phyloP scores from a whole-genome alignment of 345 rosid genomes.

The Aquilaria yunnanensis region DNA sequence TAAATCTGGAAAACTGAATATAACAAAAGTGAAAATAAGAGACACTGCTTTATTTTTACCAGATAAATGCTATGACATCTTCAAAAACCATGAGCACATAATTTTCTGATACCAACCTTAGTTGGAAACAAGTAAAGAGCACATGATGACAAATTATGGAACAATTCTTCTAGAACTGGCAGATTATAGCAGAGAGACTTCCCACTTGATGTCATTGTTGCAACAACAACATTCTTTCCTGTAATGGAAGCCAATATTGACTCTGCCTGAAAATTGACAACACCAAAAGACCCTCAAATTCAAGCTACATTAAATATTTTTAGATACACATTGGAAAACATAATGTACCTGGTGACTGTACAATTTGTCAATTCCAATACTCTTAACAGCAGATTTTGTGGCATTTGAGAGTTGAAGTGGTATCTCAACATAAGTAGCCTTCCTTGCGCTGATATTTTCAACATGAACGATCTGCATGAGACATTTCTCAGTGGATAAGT shows the following conservation, averaged over 20 bases:
- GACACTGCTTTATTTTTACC: neutral
- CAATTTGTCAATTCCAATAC: constrained; percentile 59
- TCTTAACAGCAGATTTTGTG: constrained; percentile 54
- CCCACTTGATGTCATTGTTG: constrained; percentile 97
- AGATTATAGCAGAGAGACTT: constrained; percentile 96
- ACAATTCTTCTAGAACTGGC: constrained; percentile 80
- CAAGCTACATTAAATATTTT: too few relatives aligned
- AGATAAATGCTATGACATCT: neutral
- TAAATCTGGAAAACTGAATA: constrained; percentile 5
- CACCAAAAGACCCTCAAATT: neutral
- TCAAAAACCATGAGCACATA: constrained; percentile 4
- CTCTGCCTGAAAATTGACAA: constrained; percentile 51
- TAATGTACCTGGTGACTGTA: constrained; percentile 81
- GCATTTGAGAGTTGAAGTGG: constrained; percentile 57
- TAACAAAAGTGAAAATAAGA: neutral
- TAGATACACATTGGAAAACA: constrained; percentile 6
- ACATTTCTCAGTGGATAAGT: constrained; percentile 17
- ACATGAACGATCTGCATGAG: constrained; percentile 74
- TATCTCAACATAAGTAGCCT: constrained; percentile 44
- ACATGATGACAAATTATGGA: constrained; percentile 57
- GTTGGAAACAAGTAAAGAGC: constrained; percentile 93
- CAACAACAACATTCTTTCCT: constrained; percentile 76
- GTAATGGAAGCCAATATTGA: constrained; percentile 67
- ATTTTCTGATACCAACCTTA: constrained; percentile 43
- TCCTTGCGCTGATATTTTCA: constrained; percentile 54